phyloP scores from a whole-genome alignment of 2,329 filamentous ascomycete genomes.

The Phoma herbarum region DNA sequence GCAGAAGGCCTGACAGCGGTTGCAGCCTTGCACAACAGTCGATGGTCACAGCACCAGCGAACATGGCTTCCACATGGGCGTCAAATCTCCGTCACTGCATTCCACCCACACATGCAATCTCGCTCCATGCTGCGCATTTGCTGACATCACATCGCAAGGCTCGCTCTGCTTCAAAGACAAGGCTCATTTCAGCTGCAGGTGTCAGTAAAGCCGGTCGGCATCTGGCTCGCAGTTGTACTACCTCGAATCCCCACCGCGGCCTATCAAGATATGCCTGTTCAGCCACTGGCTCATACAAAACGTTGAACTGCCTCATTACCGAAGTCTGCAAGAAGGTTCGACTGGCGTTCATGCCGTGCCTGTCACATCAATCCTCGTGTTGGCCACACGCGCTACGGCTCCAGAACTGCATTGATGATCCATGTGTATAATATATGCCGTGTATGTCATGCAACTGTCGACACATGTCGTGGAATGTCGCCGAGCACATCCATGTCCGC shows the following conservation, averaged over 20 bases:
- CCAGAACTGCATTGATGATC: slow-evolving; percentile 12
- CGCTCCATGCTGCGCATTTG: slow-evolving; percentile 5
- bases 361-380: slow-evolving; percentile 17
- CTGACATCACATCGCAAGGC: neutral
- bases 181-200: slow-evolving; percentile 17
- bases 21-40: slow-evolving; percentile 5
- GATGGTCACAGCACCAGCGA: neutral
- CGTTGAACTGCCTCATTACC: slow-evolving; percentile 12
- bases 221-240: slow-evolving; percentile 11
- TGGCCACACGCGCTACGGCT: slow-evolving; percentile 6
- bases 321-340: slow-evolving; percentile 4
- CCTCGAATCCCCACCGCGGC: slow-evolving; percentile 4
- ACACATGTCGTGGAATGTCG: slow-evolving; percentile 2
- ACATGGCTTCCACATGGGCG: slow-evolving; percentile 17
- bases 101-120: slow-evolving; percentile 1
- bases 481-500: slow-evolving; percentile 18
- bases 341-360: slow-evolving; percentile 16
- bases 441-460: slow-evolving; percentile 5
- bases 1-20: neutral
- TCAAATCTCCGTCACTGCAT: slow-evolving; percentile 15
- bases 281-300: slow-evolving; percentile 16
- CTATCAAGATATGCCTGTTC: slow-evolving; percentile 8
- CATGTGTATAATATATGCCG: slow-evolving; percentile 10
- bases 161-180: slow-evolving; percentile 5
- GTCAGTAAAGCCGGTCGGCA: slow-evolving; percentile 14